These are phyloP conservation scores for Kazachstania taianensis DNA, from an alignment of 805 yeast species.

Conservation along the genomic window DNA sequence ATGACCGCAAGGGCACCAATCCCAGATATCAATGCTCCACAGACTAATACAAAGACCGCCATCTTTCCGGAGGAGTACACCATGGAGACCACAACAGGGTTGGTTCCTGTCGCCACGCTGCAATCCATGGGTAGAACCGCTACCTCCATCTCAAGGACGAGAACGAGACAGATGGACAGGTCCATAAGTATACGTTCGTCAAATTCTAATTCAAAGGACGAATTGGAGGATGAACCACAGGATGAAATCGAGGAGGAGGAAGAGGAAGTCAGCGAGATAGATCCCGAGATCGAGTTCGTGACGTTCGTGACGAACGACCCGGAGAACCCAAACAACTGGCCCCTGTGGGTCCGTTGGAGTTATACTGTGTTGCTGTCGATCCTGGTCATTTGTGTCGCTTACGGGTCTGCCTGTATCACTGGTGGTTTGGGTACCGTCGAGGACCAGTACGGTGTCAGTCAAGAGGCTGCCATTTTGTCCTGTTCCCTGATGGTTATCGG, in stretches of 20 bases:
- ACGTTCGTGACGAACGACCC: conserved; percentile 75
- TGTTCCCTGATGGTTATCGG: conserved; percentile 87
- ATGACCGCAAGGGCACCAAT: conserved; percentile 42
- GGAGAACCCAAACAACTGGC: conserved; percentile 87
- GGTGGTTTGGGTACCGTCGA: conserved; percentile 68
- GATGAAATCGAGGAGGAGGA: conserved; percentile 17
- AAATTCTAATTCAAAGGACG: conserved; percentile 7
- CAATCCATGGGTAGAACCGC: conserved; percentile 52
- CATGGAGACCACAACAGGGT: conserved; percentile 77
- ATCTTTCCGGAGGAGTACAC: conserved; percentile 91
- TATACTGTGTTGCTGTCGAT: conserved; percentile 61
- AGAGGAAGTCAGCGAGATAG: conserved; percentile 32
- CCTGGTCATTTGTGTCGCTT: conserved; percentile 81
- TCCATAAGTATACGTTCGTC: conserved; percentile 4
- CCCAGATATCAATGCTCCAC: conserved; percentile 50
- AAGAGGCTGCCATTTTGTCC: conserved; percentile 69
- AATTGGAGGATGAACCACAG: conserved; percentile 8
- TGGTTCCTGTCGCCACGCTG: conserved; percentile 71
- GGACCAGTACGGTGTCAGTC: conserved; percentile 57
- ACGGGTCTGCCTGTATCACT: conserved; percentile 84
- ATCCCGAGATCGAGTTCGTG: conserved; percentile 71
- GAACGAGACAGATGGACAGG: conserved; percentile 29
- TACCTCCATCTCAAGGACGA: conserved; percentile 29
- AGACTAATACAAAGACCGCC: conserved; percentile 42
- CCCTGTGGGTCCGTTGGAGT: conserved; percentile 40